A percentile compares a stretch with the other conserved stretches of the same genome.
Evolutionary conservation across 805 yeast species (phyloP).

Genomic region (Hemisphaericaspora nanyangensis): DNA sequence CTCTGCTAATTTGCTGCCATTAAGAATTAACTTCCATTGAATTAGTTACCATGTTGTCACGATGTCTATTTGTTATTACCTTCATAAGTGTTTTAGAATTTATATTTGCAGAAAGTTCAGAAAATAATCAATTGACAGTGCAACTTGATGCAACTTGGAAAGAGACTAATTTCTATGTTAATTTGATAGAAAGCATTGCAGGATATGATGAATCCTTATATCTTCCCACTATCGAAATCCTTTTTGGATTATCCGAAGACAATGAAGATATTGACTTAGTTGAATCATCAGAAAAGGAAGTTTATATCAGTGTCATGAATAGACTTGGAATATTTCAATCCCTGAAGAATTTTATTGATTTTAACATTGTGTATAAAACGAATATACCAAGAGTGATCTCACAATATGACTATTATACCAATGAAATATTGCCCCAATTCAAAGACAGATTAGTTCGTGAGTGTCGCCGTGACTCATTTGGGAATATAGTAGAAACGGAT

Average conservation of each 20-base stretch:
- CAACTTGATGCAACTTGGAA: conserved; percentile 35
- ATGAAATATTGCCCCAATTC: conserved; percentile 25
- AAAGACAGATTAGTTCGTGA: conserved; percentile 13
- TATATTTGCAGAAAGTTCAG: no score
- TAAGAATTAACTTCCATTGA: no score
- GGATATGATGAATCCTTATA: conserved; percentile 34
- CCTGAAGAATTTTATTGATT: conserved; percentile 29
- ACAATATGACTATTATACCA: conserved; percentile 52
- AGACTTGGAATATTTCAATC: conserved; percentile 8
- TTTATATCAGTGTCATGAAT: conserved; percentile 6
- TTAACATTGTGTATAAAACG: conserved; percentile 44
- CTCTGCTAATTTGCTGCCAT: no score
- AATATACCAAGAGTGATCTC: conserved; percentile 62
- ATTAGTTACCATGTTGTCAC: no score
- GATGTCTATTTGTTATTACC: no score
- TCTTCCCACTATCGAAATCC: conserved; percentile 23
- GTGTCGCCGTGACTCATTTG: conserved; percentile 32
- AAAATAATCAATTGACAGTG: conserved; percentile 1
- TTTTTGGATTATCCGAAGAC: conserved; percentile 9
- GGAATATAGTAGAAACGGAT: conserved; percentile 19
- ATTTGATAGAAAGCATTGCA: conserved; percentile 40
- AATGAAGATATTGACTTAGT: conserved; percentile 12
- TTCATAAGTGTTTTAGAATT: no score
- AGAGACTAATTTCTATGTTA: conserved; percentile 37
- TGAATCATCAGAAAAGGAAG: conserved; percentile 4